Conservation (phyloP, 177 flowering plant species). For the Vitis hybrid region DNA sequence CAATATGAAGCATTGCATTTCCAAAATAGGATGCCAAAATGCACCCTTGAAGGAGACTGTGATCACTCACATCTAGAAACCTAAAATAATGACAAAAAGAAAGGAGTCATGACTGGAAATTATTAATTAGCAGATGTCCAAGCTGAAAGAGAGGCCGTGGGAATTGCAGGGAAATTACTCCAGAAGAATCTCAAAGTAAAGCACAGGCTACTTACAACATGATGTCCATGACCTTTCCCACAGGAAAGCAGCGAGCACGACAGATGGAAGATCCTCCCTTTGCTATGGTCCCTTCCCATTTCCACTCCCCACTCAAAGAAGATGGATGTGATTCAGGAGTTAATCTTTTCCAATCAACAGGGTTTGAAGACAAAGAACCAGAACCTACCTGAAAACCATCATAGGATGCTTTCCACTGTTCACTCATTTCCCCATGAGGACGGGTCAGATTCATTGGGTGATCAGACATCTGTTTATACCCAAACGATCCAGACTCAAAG, state of each 20-base stretch:
- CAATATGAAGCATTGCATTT: no score
- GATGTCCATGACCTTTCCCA: slow-evolving; percentile 74
- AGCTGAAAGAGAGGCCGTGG: neutral
- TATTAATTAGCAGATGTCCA: neutral
- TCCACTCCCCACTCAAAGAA: slow-evolving; percentile 62
- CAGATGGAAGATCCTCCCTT: slow-evolving; percentile 95
- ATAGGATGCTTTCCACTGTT: slow-evolving; percentile 41
- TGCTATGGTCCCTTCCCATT: slow-evolving; percentile 96
- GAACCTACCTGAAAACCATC: slow-evolving; percentile 44
- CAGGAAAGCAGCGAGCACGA: slow-evolving; percentile 97
- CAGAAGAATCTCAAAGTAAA: neutral
- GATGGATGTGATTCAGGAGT: slow-evolving; percentile 48
- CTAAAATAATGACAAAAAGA: neutral
- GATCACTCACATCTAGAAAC: no score
- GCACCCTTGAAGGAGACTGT: no score
- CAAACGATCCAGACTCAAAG: slow-evolving; percentile 37
- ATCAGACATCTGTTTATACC: slow-evolving; percentile 36
- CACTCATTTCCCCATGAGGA: slow-evolving; percentile 39
- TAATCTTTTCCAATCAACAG: slow-evolving; percentile 39
- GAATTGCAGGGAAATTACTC: neutral
- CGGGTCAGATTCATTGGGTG: slow-evolving; percentile 22
- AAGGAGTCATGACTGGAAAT: neutral
- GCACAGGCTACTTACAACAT: slow-evolving; percentile 57
- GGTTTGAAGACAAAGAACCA: slow-evolving; percentile 37
- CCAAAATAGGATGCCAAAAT: no score